Evolutionary conservation across 2,329 filamentous ascomycete species (phyloP), one percentile per base, ranked within the genome.

Genomic region (Leptographium radiaticola): DNA sequence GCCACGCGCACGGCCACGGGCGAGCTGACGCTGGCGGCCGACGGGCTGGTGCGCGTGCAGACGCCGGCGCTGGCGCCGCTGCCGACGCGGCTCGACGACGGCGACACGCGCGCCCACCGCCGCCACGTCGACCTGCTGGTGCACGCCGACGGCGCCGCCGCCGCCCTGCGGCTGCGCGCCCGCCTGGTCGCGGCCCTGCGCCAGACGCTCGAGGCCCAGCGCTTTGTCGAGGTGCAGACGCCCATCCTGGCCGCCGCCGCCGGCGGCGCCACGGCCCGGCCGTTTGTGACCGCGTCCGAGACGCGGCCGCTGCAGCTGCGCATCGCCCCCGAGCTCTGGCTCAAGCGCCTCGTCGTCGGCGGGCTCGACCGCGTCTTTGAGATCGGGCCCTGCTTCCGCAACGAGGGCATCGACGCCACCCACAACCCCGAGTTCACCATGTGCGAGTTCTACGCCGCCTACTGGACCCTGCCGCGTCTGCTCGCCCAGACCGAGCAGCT

Each of bases 361-460:
- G 91, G 90, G 2, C 82, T 97, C 57, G 86, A 94, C 62, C 83
- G 77, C 57, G 82, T 98, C 31, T 98, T 94, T 64, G 93, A 98
- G 69, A 90, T 98, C 59, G 93, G 93, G 0, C 85, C 88, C 4
- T 83, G 83, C 13, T 98, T 98, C 68, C 81, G 93, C 45, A 98
- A 98, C 65, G 93, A 98, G 71, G 88, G 89, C 67, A 71, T 95
- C 39, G 90, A 96, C 66, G 79, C 79, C 34, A 95, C 89, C 0
- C 93, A 98, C 66, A 98, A 98, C 64, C 91, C 93, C 0, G 93
- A 98, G 65, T 98, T 97, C 70, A 93, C 87, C 46, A 97, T 88
- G 56, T 97, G 91, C 73, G 93, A 98, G 70, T 97, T 95, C 70
- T 98, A 98, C 69, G 84, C 86, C 57, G 84, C 90, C 3, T 94